Conservation (phyloP, 2,329 filamentous ascomycete genomes). For the Aspergillus flavus region DNA sequence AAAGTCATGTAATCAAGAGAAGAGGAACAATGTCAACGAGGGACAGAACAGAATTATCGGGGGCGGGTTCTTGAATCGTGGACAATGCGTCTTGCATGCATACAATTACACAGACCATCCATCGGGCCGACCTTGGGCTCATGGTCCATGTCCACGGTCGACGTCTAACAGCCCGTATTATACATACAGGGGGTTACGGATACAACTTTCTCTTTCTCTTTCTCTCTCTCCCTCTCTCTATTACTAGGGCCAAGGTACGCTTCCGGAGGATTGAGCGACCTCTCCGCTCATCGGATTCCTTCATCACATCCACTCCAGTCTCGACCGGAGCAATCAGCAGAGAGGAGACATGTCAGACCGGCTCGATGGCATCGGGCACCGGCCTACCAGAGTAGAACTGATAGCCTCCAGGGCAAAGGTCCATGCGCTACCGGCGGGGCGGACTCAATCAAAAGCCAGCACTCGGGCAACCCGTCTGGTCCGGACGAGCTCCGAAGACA, state of each 20-base stretch:
- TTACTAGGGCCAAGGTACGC: not conserved
- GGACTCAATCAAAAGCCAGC: slow-evolving; percentile 14
- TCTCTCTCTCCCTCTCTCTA: not conserved
- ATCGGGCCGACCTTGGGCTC: slow-evolving; percentile 6
- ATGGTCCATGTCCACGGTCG: not conserved
- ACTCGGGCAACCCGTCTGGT: slow-evolving; percentile 23
- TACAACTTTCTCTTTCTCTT: not conserved
- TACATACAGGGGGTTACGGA: not conserved
- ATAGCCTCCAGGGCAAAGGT: not conserved
- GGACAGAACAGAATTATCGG: not conserved
- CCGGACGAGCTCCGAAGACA: slow-evolving; percentile 20
- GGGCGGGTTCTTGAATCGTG: not conserved
- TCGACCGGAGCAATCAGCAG: slow-evolving; percentile 5
- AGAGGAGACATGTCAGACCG: not conserved
- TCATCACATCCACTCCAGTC: not conserved
- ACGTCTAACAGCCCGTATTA: not conserved
- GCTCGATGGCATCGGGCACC: not conserved
- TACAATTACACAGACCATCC: slow-evolving; percentile 2
- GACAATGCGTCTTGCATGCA: slow-evolving; percentile 6
- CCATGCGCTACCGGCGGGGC: slow-evolving; percentile 20
- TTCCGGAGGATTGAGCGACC: not conserved
- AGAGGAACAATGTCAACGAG: not conserved
- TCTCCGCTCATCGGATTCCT: slow-evolving; percentile 15
- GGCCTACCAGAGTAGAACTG: not conserved
- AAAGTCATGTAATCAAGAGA: not conserved